Evolutionary conservation across 306 rosid species (phyloP), one percentile per base, ranked within the genome.

Genomic region (Crotalaria pallida): DNA sequence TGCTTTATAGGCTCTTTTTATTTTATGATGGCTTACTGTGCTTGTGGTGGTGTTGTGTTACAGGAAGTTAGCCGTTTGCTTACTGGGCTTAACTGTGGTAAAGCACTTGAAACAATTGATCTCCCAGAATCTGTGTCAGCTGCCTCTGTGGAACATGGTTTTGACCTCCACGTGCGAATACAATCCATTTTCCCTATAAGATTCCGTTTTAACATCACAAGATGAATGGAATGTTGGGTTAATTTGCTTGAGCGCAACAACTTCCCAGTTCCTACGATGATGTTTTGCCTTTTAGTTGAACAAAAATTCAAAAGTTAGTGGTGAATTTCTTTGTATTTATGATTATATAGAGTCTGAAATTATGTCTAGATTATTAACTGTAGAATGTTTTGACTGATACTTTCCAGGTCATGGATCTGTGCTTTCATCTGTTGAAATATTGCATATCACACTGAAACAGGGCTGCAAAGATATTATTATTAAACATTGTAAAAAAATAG

Each of bases 31-130:
- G 22, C 44, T 75, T 34, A 7, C 59, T 66, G n/a, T 27, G 5
- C 31, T 27, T 27, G 7, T 33, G 29, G 13, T 53, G 5, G 23
- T 19, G 11, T 58, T 41, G 16, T 67, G 49, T 75, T 79, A 55
- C 90, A 90, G 97, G 97, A 94, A 85, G 97, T 84, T 12, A 93
- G 69, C 84, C 97, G 96, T 26, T 61, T 93, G 75, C 88, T 90
- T 71, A 75, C 81, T 22, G 98, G 98, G 43, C 77, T 85, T 49
- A 94, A 90, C 72, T 78, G 89, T 58, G 96, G 88, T 41, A 84
- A 66, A 79, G 58, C 53, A 9, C 78, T 87, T 33, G 84, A 84
- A 74, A 58, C 84, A 13, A 44, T 72, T 70, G 59, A 58, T 77
- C 84, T 87, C 41, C 82, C 95, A 1, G 87, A 85, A 51, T 76